phyloP scores from a whole-genome alignment of 345 rosid genomes.

The Citrus sinensis region DNA sequence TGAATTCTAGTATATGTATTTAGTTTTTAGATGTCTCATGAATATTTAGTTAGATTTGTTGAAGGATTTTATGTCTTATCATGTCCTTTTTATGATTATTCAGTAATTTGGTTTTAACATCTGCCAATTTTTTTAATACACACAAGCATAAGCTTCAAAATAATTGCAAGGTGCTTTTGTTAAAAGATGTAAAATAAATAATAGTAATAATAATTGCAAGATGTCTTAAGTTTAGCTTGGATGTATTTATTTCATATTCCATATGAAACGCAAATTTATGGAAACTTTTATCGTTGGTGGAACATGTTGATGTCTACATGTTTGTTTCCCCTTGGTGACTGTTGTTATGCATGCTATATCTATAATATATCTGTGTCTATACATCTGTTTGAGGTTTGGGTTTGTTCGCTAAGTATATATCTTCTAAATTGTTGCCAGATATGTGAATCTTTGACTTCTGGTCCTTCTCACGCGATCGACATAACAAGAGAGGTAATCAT shows the following conservation, averaged over 20 bases:
- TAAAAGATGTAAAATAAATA: too few relatives aligned
- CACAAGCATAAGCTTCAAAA: not conserved
- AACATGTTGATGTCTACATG: not conserved
- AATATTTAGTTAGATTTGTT: not conserved
- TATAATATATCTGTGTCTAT: not conserved
- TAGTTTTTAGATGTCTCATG: not conserved
- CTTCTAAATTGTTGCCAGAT: conserved; percentile 42
- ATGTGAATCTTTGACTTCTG: conserved; percentile 78
- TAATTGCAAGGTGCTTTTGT: not conserved
- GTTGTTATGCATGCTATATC: not conserved
- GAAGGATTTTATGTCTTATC: not conserved
- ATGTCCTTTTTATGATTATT: not conserved
- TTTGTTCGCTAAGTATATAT: not conserved
- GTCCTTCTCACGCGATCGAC: conserved; percentile 91
- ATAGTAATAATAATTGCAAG: not conserved
- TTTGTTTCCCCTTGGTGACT: not conserved
- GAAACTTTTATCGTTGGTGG: not conserved
- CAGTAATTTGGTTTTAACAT: not conserved
- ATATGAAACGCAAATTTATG: not conserved
- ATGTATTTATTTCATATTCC: not conserved
- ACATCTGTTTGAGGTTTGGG: not conserved
- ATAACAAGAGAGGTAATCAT: conserved; percentile 83
- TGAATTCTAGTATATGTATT: not conserved
- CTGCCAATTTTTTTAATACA: not conserved
- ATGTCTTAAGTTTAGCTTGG: not conserved